Conservation (phyloP, 768 basidiomycete species). For the Leucocoprinus leucothites region DNA sequence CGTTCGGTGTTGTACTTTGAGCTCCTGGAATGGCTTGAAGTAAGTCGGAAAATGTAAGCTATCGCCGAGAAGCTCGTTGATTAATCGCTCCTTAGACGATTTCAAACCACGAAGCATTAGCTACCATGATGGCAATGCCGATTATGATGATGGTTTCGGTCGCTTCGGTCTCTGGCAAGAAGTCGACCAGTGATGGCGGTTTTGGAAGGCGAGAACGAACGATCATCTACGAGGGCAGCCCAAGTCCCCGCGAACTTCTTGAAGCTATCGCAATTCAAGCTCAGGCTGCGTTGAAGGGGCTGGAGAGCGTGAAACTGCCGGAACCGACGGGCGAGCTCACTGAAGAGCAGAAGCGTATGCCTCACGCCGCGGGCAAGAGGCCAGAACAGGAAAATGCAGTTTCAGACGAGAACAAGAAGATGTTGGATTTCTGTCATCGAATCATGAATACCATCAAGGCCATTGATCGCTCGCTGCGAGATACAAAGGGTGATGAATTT, state of each 20-base stretch:
- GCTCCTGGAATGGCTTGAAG: constrained; percentile 90
- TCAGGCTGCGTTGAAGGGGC: constrained; percentile 84
- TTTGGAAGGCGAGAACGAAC: constrained; percentile 71
- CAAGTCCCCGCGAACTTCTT: constrained; percentile 86
- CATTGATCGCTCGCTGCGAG: constrained; percentile 84
- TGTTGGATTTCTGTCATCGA: constrained; percentile 80
- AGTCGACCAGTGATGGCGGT: constrained; percentile 36
- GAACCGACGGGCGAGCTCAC: constrained; percentile 65
- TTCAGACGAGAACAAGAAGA: constrained; percentile 74
- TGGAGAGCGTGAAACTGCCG: constrained; percentile 59
- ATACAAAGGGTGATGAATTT: constrained; percentile 88
- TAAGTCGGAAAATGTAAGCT: too few relatives aligned
- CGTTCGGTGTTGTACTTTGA: constrained; percentile 83
- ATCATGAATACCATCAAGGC: constrained; percentile 79
- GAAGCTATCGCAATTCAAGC: constrained; percentile 93
- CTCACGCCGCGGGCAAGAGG: constrained; percentile 61
- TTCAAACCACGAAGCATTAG: constrained; percentile 88
- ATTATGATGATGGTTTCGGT: constrained; percentile 82
- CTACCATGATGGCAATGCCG: constrained; percentile 96
- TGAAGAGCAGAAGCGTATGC: constrained; percentile 89
- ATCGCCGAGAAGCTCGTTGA: too few relatives aligned
- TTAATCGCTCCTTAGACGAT: constrained; percentile 57
- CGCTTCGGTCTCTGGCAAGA: constrained; percentile 61
- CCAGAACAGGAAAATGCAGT: constrained; percentile 47
- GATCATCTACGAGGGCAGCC: constrained; percentile 86